A percentile compares a stretch with the other conserved stretches of the same genome.
phyloP scores from a whole-genome alignment of 495 filamentous ascomycete species.

The Cercophora scortea region DNA sequence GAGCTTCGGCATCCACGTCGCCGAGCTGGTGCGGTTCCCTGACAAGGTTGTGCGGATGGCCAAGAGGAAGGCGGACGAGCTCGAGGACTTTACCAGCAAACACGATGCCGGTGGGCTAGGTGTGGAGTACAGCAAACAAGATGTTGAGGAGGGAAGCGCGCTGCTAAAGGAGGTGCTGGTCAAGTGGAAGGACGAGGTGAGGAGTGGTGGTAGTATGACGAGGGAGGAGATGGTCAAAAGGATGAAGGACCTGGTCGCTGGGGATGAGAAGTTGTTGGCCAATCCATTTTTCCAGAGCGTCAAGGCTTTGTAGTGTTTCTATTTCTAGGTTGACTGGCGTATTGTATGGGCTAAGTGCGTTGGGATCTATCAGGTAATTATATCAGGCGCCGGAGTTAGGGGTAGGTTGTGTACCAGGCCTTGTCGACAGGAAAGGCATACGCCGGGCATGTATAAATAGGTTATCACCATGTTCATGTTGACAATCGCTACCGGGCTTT shows the following conservation, averaged over 20 bases:
- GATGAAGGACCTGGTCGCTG: constrained; percentile 71
- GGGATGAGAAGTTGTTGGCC: constrained; percentile 59
- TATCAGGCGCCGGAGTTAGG: not conserved
- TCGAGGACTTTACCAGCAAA: constrained; percentile 88
- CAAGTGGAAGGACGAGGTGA: constrained; percentile 82
- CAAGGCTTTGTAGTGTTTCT: constrained; percentile 47
- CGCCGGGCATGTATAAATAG: too few species aligned
- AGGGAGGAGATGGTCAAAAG: constrained; percentile 69
- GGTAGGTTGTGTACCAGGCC: not conserved
- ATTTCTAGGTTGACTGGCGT: not conserved
- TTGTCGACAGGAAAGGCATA: too few species aligned
- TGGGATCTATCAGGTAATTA: not conserved
- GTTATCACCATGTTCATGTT: too few species aligned
- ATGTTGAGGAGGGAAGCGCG: constrained; percentile 84
- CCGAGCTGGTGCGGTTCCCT: constrained; percentile 95
- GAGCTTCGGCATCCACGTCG: constrained; percentile 96
- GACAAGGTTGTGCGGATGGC: constrained; percentile 98
- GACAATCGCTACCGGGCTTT: not conserved
- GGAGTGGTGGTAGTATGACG: constrained; percentile 52
- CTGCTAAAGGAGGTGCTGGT: constrained; percentile 79
- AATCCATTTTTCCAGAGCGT: constrained; percentile 92
- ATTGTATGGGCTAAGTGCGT: not conserved
- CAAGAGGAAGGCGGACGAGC: constrained; percentile 92
- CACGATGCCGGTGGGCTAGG: constrained; percentile 45
- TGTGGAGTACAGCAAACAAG: constrained; percentile 61